Conservation (phyloP, 1,284 basidiomycete genomes). For the Cryptococcus wingfieldii region DNA sequence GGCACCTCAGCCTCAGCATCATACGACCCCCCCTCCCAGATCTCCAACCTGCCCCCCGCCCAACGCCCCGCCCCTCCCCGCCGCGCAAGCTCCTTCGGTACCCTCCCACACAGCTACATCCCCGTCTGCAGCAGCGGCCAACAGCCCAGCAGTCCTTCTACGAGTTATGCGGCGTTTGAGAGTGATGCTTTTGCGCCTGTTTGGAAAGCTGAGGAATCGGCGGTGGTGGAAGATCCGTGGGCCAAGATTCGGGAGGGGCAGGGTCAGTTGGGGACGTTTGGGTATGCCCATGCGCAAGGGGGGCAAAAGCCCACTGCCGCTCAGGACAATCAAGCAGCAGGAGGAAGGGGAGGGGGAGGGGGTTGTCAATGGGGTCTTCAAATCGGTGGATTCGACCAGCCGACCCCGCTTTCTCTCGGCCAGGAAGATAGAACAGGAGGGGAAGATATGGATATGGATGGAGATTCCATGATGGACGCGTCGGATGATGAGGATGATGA, state of each 20-base stretch:
- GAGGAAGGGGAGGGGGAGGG: background rate
- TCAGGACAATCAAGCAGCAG: background rate
- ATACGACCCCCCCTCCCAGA: background rate
- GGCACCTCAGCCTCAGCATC: slow-evolving; percentile 1
- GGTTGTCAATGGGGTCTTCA: background rate
- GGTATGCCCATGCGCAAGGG: background rate
- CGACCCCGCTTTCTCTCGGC: slow-evolving; percentile 1
- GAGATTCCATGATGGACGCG: background rate
- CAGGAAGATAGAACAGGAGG: background rate
- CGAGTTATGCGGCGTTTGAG: slow-evolving; percentile 10
- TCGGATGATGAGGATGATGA: background rate
- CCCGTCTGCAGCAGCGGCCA: background rate
- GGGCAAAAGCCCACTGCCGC: background rate
- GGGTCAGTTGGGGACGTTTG: slow-evolving; percentile 4
- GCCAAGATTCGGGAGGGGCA: slow-evolving; percentile 5
- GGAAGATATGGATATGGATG: slow-evolving; percentile 9
- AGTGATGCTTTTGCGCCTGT: slow-evolving; percentile 17
- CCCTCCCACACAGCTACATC: background rate
- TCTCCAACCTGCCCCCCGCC: slow-evolving; percentile 2
- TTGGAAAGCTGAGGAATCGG: slow-evolving; percentile 3
- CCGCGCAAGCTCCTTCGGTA: slow-evolving; percentile 12
- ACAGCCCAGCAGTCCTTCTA: background rate
- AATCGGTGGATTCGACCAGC: background rate
- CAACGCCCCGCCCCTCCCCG: slow-evolving; percentile 10
- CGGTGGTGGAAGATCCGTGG: slow-evolving; percentile 10